Evolutionary conservation across 1,284 basidiomycete species (phyloP), one percentile per base, ranked within the genome.

Genomic region (Ceratobasidium sp.): DNA sequence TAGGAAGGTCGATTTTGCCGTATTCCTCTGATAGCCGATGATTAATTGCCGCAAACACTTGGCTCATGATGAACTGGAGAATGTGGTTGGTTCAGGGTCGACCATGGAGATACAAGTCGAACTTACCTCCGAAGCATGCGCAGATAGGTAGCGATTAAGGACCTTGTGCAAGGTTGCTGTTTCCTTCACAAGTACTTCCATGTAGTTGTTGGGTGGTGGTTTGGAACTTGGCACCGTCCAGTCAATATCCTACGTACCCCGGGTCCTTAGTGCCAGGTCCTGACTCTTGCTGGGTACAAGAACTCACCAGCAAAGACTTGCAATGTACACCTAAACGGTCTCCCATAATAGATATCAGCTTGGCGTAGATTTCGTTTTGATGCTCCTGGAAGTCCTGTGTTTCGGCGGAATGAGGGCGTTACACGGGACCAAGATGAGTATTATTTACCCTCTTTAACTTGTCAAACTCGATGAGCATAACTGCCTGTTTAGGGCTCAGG

Each of bases 321-420:
- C 93, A 90, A 78, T 99, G 96, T 0, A 92, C 89, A 71, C 84
- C 88, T 54, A 99, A 82, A 58, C 96, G 87, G 80, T 99, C 96
- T 62, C 94, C 90, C 97, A 99, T 99, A 79, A 99, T 99, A 40
- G 95, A 92, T 58, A 99, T 91, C 64, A 99, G 85, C 81, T 99
- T 99, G 68, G 93, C 86, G 78, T 99, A 96, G 65, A 99, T 98
- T 82, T 99, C 97, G 77, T 96, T 94, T 80, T 99, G 97, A 79
- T 99, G 96, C 78, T 99, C 96, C 84, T 98, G 95, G 77, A 93
- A 98, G 79, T 99, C 97, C 90, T 94, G 72, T 38, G 42, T 12
- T 38, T 52, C 50, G 20, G 25, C 34, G 20, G 13, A 20, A 31
- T 5, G 22, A 54, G 34, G 4, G 12, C n/a, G 60, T 32, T 13